Percentiles rank a stretch among this genome's conserved stretches.
phyloP scores from a whole-genome alignment of 1,139 yeast species.

The Torulaspora pretoriensis region DNA sequence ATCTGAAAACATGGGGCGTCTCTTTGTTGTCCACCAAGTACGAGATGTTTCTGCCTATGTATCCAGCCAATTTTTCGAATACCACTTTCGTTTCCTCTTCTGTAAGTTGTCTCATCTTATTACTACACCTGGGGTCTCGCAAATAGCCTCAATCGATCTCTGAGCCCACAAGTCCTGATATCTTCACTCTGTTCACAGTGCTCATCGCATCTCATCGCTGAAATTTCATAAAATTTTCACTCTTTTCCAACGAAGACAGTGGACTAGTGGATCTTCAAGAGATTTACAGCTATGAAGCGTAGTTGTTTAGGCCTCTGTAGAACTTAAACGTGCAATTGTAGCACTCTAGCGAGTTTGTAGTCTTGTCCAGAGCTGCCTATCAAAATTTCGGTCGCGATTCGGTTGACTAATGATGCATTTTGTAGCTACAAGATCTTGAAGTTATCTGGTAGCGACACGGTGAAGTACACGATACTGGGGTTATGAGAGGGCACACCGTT shows the following conservation, averaged over 20 bases:
- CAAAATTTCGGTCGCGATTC: too few relatives aligned
- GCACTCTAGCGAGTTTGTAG: not conserved
- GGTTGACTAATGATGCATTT: too few relatives aligned
- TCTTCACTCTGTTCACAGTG: not conserved
- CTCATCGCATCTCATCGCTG: conserved; percentile 20
- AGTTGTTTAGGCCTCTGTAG: not conserved
- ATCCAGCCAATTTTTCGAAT: conserved; percentile 92
- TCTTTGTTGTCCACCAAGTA: conserved; percentile 82
- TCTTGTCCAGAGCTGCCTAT: not conserved
- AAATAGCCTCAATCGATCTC: not conserved
- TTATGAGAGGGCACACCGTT: too few relatives aligned
- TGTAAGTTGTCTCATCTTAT: conserved; percentile 82
- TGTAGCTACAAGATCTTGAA: too few relatives aligned
- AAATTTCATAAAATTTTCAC: conserved; percentile 14
- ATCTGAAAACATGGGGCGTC: conserved; percentile 89
- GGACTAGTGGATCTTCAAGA: not conserved
- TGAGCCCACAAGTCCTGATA: not conserved
- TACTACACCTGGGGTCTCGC: not conserved
- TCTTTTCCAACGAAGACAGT: conserved; percentile 2
- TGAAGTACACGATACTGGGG: too few relatives aligned
- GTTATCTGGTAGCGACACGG: too few relatives aligned
- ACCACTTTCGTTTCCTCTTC: conserved; percentile 96
- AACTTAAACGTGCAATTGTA: not conserved
- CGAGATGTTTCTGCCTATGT: conserved; percentile 91
- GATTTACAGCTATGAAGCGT: not conserved